Evolutionary conservation across 139 green algal species (phyloP), one percentile per base, ranked within the genome.

Genomic region (Trebouxia sp.): DNA sequence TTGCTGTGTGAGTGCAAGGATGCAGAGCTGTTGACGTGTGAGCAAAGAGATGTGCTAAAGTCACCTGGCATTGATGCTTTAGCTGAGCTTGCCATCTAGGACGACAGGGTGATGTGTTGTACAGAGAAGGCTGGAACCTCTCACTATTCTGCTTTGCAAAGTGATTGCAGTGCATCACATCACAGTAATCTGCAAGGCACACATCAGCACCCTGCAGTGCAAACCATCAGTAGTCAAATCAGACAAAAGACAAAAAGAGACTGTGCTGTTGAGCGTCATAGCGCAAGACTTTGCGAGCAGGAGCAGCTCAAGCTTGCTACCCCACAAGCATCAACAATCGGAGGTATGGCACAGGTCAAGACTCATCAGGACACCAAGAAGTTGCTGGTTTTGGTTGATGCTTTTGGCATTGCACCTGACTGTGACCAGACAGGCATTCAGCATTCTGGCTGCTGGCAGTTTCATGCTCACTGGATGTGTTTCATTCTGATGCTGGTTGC

Each of bases 401-500:
- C 14, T n/a, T 17, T 35, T 1, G 37, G 26, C 26, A 15, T 3
- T n/a, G 3, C 1, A 70, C 58, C 58, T 45, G 58, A 10, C 56
- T 14, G 26, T n/a, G 20, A 5, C 20, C 58, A 70, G 58, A 22
- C 58, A 38, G 58, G 20, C 2, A 22, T 22, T 28, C 22, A 58
- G 4, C 2, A 6, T 28, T 22, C 22, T 69, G n/a, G 17, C 30
- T 22, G 24, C 11, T 22, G 17, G 56, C 56, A 69, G 56, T 17
- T 32, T 17, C 38, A 65, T 24, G 74, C 74, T 65, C 47, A 79
- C 74, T 55, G 42, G 47, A 43, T 65, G 47, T 7, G 32, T 67
- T 51, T 82, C 56, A 50, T 82, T 53, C n/a, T 75, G 56, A 45
- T 82, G 77, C 2, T 62, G 30, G 11, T 75, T 74, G 42, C 66